Evolutionary conservation across 148 eudicot species (phyloP).

Genomic region (Silene uniflora): DNA sequence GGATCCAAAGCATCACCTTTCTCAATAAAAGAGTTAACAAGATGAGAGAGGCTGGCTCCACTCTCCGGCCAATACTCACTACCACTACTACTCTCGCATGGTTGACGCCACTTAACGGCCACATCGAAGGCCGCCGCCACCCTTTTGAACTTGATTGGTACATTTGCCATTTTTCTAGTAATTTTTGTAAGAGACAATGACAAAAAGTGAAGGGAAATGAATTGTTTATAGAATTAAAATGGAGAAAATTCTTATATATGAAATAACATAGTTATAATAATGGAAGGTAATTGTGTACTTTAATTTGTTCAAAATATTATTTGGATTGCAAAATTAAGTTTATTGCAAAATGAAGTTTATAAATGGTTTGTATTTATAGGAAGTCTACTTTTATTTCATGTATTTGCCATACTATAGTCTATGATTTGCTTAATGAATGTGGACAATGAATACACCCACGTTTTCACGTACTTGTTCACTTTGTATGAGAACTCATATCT

Average conservation of each 20-base stretch:
- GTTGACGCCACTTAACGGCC: slow-evolving; percentile 27
- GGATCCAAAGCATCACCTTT: slow-evolving; percentile 22
- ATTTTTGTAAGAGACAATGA: neutral
- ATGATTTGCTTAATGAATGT: slow-evolving; percentile 12
- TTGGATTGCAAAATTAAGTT: neutral
- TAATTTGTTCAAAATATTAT: neutral
- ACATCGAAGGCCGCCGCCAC: slow-evolving; percentile 60
- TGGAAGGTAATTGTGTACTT: neutral
- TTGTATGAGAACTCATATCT: neutral
- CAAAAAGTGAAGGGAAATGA: neutral
- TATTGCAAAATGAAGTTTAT: no score
- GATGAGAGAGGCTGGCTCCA: slow-evolving; percentile 54
- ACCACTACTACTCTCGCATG: slow-evolving; percentile 60
- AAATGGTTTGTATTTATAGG: neutral
- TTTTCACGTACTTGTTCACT: slow-evolving; percentile 15
- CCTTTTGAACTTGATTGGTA: slow-evolving; percentile 50
- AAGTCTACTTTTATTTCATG: neutral
- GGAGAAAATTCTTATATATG: neutral
- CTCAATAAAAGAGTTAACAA: slow-evolving; percentile 68
- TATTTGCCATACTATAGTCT: neutral
- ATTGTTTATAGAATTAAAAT: slow-evolving; percentile 16
- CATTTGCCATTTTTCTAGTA: slow-evolving; percentile 24
- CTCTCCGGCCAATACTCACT: slow-evolving; percentile 54
- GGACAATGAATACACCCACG: slow-evolving; percentile 16
- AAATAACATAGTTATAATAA: neutral